Percentiles rank a stretch among this genome's conserved stretches.
Conservation (phyloP, 176 grass and related monocot species). For the Raddia guianensis region DNA sequence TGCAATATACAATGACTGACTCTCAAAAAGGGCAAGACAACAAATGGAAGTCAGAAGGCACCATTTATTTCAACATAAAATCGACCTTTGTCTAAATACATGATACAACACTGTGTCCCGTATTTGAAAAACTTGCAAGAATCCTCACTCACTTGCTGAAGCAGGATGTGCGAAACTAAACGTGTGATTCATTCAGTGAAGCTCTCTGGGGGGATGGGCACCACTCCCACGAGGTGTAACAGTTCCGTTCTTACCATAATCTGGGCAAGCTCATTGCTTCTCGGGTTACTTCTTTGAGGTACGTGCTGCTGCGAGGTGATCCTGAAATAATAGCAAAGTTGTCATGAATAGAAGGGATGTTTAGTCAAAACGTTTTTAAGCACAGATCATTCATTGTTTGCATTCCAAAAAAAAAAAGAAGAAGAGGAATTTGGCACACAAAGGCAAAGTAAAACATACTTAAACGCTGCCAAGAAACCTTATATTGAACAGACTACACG, state of each 20-base stretch:
- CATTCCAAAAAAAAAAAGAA: background rate
- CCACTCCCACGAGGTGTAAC: background rate
- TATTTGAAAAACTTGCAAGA: slow-evolving; percentile 8
- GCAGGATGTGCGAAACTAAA: slow-evolving; percentile 22
- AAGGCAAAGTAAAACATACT: background rate
- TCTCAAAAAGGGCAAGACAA: slow-evolving; percentile 6
- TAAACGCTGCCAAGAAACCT: background rate
- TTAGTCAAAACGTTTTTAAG: background rate
- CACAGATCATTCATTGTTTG: background rate
- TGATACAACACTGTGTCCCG: slow-evolving; percentile 39
- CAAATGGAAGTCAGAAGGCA: slow-evolving; percentile 17
- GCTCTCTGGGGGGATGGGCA: background rate
- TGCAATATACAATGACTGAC: slow-evolving; percentile 32
- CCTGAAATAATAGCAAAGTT: slow-evolving; percentile 41
- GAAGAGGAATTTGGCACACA: background rate
- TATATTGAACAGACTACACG: background rate
- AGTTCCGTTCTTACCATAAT: slow-evolving; percentile 17
- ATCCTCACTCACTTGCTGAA: background rate
- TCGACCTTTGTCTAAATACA: slow-evolving; percentile 36
- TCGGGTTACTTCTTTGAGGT: slow-evolving; percentile 60
- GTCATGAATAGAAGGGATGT: background rate
- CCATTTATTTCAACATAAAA: slow-evolving; percentile 55
- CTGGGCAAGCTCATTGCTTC: background rate
- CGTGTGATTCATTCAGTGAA: slow-evolving; percentile 13
- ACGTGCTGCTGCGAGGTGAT: slow-evolving; percentile 88